Evolutionary conservation across 768 basidiomycete species (phyloP), one percentile per base, ranked within the genome.

Genomic region (Calocybe indica): DNA sequence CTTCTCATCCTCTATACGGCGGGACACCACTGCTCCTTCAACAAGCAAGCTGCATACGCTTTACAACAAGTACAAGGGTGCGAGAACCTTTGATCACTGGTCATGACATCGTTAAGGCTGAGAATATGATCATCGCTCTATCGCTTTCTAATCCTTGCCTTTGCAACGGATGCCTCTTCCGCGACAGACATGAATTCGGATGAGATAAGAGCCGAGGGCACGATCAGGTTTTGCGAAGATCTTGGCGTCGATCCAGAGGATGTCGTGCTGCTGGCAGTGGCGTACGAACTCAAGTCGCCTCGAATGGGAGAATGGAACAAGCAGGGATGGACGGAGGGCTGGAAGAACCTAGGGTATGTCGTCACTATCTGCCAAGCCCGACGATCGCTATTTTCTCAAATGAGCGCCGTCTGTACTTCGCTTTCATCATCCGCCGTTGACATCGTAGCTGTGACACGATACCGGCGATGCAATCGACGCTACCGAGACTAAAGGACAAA

Each of bases 221-320:
- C 92, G 13, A 80, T 92, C 63, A 73, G 69, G 59, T 67, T 92
- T 40, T 90, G 91, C 52, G 68, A 78, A 54, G 88, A 88, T 55
- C 68, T 90, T 1, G 67, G 59, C 1, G 80, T 88, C 11, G 70
- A 88, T 55, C 85, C 84, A 1, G 88, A 90, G 52, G 88, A 93
- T 56, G 83, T 88, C 15, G 88, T 91, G 6, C 69, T 94, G 44
- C 76, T 94, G 37, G 80, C 86, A 5, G 69, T 95, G 36, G 92
- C 91, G 7, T 89, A 75, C 56, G 88, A 92, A 56, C 75, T 92
- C 22, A 83, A 86, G 58, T 87, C 87, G 5, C 85, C 85, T 0
- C 57, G 68, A 50, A 69, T 94, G 44, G 90, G 87, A 1, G 71
- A 76, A 48, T 95, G 90, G 83, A 72, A 70, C 31, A 74, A 69